Evolutionary conservation across 108 stramenopile species (phyloP).

Genomic region (Pseudonitzschia multistriata): DNA sequence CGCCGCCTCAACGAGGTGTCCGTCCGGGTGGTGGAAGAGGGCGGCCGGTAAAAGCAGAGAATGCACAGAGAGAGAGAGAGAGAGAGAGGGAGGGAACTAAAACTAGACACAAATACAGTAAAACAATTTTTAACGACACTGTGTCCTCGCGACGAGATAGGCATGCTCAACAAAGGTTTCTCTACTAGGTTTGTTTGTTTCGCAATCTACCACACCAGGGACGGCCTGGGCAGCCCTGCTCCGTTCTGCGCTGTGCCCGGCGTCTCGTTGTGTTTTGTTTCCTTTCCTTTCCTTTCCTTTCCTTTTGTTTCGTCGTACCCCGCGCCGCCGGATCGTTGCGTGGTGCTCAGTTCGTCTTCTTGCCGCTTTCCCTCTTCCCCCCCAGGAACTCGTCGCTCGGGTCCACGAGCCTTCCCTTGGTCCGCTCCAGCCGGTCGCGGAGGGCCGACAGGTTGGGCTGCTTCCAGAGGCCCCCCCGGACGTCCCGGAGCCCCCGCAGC

Average conservation of each 20-base stretch:
- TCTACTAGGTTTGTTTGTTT: no score
- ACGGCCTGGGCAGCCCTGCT: no score
- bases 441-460: constrained; percentile 67
- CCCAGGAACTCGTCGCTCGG: neutral
- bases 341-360: neutral
- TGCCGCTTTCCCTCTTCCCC: neutral
- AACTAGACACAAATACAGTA: no score
- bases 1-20: constrained; percentile 89
- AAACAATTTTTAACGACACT: no score
- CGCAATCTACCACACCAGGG: no score
- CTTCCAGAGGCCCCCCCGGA: constrained; percentile 65
- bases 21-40: constrained; percentile 30
- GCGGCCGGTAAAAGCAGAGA: no score
- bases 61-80: no score
- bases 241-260: no score
- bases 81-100: no score
- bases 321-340: neutral
- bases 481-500: constrained; percentile 63
- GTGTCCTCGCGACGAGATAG: no score
- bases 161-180: no score
- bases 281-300: neutral
- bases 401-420: constrained; percentile 12
- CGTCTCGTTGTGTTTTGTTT: neutral
- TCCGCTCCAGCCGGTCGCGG: constrained; percentile 33
- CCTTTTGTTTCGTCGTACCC: neutral